Evolutionary conservation across 495 filamentous ascomycete species (phyloP).

Genomic region (Mytilinidion resinicola): DNA sequence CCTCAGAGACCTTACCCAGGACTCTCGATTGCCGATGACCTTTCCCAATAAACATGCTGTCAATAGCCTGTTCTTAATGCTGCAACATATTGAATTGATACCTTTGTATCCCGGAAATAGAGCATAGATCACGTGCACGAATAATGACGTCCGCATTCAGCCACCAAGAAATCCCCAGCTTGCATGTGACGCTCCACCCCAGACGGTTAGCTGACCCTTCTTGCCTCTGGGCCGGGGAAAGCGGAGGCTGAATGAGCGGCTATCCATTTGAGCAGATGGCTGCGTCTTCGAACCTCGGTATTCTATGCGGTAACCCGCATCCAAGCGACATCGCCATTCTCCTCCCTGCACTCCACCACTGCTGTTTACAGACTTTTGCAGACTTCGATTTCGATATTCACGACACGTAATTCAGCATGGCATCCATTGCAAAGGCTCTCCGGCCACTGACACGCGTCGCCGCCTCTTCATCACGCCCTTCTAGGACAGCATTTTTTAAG

Average conservation of each 20-base stretch:
- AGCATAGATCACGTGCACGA: no score
- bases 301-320: not conserved
- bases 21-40: no score
- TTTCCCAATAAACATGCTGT: no score
- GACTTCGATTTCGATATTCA: not conserved
- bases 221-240: no score
- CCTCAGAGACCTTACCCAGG: no score
- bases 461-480: conserved; percentile 41
- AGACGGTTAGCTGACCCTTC: no score
- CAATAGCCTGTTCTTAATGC: no score
- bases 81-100: no score
- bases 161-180: no score
- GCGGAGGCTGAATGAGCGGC: not conserved
- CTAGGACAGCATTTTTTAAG: conserved; percentile 38
- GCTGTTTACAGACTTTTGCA: conserved; percentile 1
- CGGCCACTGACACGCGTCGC: conserved; percentile 60
- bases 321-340: not conserved
- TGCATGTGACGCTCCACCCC: no score
- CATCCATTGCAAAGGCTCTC: conserved; percentile 60
- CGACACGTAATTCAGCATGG: conserved; percentile 45
- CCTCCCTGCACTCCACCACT: not conserved
- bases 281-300: not conserved
- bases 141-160: no score
- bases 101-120: no score
- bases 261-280: not conserved